Evolutionary conservation across 208 protist genomes (phyloP), one percentile per base, ranked within the genome.

Genomic region (Leptomonas seymouri): DNA sequence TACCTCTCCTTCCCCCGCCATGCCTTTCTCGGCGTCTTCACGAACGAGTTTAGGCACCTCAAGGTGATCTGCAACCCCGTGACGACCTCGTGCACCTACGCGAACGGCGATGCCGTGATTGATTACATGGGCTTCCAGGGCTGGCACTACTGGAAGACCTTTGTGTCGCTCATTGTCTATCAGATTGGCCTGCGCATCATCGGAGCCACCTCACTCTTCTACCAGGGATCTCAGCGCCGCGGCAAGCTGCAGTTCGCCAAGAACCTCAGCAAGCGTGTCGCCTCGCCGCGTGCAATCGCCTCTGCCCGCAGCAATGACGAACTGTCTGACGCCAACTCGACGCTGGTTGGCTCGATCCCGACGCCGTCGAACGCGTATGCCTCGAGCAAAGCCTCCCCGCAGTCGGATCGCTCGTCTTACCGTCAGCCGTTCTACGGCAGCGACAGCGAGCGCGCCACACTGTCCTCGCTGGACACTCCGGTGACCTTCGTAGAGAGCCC

Each of bases 1-100:
- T 92, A 94, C 71, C 53, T 94, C 41, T 94, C 91, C 51, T 93
- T 93, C 71, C 85, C 87, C 5, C 85, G 87, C 44, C 81, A 92
- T 61, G 76, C 82, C 36, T 95, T 86, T 74, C 63, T 91, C n/a
- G 91, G 87, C 53, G 65, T 91, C 45, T 80, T 93, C 61, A 77
- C 64, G 45, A 94, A 93, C 58, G 91, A 96, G 80, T 96, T 95
- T 67, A 15, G 67, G n/a, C 80, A 78, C 55, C 73, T 94, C 11
- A 44, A 63, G 2, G 55, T 67, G 4, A 86, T 94, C 61, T 92
- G 89, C 80, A 68, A 77, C 74, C 85, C 89, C 0, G 81, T 89
- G 55, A 82, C 84, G 2, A 18, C 70, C 4, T 46, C 45, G 16
- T 94, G 89, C 72, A 76, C 53, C 25, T 91, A 84, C 69, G 20